Conservation (phyloP, 257 asterid species). For the Lycium barbarum region DNA sequence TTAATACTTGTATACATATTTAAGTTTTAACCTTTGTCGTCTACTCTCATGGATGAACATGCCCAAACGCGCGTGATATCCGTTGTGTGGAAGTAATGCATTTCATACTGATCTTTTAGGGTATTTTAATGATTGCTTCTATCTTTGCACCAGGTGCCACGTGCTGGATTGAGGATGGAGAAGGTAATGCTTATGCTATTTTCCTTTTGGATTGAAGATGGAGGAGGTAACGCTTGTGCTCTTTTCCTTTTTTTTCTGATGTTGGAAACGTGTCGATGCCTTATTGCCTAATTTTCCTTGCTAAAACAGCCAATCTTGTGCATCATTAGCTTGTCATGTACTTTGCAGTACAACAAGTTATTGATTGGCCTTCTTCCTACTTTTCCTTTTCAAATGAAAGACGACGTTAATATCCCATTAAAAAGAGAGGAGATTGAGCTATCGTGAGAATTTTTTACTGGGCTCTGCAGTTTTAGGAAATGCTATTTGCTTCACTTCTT, state of each 20-base stretch:
- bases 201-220: conserved; percentile 59
- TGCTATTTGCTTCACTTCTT: background rate
- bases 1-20: too few relatives aligned
- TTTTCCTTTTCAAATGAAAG: conserved; percentile 4
- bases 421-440: background rate
- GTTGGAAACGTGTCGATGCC: background rate
- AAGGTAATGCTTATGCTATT: background rate
- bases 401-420: background rate
- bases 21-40: too few relatives aligned
- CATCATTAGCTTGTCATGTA: background rate
- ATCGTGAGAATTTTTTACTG: background rate
- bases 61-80: too few relatives aligned
- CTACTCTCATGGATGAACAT: too few relatives aligned
- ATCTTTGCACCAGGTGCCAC: background rate
- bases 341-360: background rate
- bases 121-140: background rate
- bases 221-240: conserved; percentile 62
- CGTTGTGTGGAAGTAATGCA: background rate
- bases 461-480: background rate
- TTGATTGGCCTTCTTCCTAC: background rate
- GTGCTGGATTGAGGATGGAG: conserved; percentile 23
- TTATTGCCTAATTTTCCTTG: background rate
- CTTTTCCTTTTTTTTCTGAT: background rate
- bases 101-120: background rate
- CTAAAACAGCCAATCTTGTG: background rate